A percentile compares a stretch with the other conserved stretches of the same genome.
phyloP scores from a whole-genome alignment of 1,284 basidiomycete species.

The Boletus nobilissimus region DNA sequence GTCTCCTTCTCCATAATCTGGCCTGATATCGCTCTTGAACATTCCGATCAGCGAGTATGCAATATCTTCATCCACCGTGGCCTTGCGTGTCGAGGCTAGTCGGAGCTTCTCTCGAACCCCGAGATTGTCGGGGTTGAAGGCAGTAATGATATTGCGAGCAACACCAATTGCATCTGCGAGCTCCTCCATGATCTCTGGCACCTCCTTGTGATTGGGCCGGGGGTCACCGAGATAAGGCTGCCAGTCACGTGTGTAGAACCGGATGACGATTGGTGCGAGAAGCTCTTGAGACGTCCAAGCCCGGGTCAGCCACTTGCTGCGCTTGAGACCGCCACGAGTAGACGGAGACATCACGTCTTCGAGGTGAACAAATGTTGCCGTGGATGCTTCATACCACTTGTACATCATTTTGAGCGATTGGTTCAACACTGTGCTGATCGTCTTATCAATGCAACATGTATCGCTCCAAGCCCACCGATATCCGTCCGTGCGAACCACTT shows the following conservation, averaged over 20 bases:
- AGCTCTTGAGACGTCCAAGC: slow-evolving; percentile 1
- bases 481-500: too few species aligned
- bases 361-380: slow-evolving; percentile 1
- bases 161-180: too few species aligned
- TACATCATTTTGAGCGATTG: slow-evolving; percentile 7
- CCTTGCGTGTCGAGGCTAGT: background rate
- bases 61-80: too few species aligned
- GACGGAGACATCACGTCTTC: background rate
- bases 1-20: background rate
- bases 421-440: background rate
- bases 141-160: too few species aligned
- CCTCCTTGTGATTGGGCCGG: too few species aligned
- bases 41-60: too few species aligned
- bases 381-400: slow-evolving; percentile 1
- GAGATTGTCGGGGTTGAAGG: too few species aligned
- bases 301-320: background rate
- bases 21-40: background rate
- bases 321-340: background rate
- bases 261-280: background rate
- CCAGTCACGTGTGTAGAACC: background rate
- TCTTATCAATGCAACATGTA: slow-evolving; percentile 5
- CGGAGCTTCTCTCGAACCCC: too few species aligned
- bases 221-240: too few species aligned
- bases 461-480: too few species aligned
- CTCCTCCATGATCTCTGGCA: too few species aligned